Base-by-base conservation (phyloP, 1,284 basidiomycete species). In the Ceratobasidium sp. region DNA sequence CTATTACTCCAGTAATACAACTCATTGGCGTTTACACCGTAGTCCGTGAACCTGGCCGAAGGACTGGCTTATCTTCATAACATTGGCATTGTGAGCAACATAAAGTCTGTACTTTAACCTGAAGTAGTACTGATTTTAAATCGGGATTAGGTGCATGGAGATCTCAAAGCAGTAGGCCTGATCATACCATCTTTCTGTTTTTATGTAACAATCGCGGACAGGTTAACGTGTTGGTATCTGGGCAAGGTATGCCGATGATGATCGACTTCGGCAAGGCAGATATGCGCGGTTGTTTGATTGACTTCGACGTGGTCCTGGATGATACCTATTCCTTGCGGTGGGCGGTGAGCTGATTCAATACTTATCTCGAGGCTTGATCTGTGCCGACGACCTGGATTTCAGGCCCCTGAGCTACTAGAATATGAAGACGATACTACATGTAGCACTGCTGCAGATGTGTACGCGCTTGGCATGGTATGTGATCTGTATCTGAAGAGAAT, bases 391-490 rank as follows among this genome's bases (percentile, higher is more conserved):
- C 15, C 12, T 9, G 9, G n/a, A n/a, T 10, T 12, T 66, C n/a
- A 66, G 64, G 64, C 64, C 6, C 64, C 64, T 38, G 64, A 66
- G 44, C 26, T 66, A n/a, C 13, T 66, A 20, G 42, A 44, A 57
- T n/a, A 23, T 46, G 38, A 17, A 44, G 28, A n/a, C 40, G 33
- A 33, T 33, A 33, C 33, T 33, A 20, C 33, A 46, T 13, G 23
- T 23, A 66, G 64, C 64, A 46, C n/a, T 46, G 20, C 64, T 23
- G 38, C 64, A 17, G 64, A 66, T 28, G 64, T 66, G 13, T 66
- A 40, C 40, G 64, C 64, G n/a, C 64, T 66, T 46, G 64, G 64
- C 64, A 66, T 66, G 64, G 64, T 66, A 57, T 23, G 54, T 57
- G 10, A 10, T 15, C 54, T 57, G 20, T 33, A 33, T 33, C 33